Base-by-base conservation (phyloP, 495 filamentous ascomycete species). In the Daldinia bambusicola region DNA sequence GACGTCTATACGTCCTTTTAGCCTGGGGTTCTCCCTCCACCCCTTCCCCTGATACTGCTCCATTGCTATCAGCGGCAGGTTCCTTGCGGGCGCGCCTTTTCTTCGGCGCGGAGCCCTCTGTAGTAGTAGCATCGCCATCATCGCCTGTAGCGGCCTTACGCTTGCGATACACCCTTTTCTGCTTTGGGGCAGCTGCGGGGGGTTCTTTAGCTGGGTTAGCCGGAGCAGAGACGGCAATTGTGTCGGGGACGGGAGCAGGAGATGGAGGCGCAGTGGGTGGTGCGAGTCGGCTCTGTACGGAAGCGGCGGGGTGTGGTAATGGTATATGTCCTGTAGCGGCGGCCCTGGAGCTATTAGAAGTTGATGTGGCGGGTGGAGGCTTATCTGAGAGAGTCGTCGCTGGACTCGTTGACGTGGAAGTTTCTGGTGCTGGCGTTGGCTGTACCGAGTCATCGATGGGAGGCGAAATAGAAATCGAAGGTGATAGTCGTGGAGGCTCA, bases 1-100 rank as follows among this genome's bases (percentile, higher is more conserved):
- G 74, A 40, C 74, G 69, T 67, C 53, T 69, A 58, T 55, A 66
- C 40, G 10, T 67, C 57, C 61, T 77, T 77, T 62, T 78, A 77
- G 50, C 76, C 79, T 53, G 57, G 31, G 59, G 22, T n/a, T 13
- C 61, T 50, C 70, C 55, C 55, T 31, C 67, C 76, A 78, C 40
- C 66, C 63, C 53, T 51, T 58, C 59, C 66, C 67, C 62, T 12
- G 62, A 22, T 5, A 65, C 55, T 41, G 59, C 30, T 31, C 31
- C 50, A 38, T 58, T 64, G 9, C 14, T 36, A 30, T 63, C 59
- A 2, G 31, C 7, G 6, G 62, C 59, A 16, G 68, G 51, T 26
- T 67, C 67, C 56, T 70, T 74, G 62, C 65, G 60, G 45, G 56
- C 51, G 16, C 63, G 74, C 50, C 55, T 75, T 56, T 75, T 70